Evolutionary conservation across 2,329 filamentous ascomycete genomes (phyloP).

Genomic region (Colletotrichum incanum): DNA sequence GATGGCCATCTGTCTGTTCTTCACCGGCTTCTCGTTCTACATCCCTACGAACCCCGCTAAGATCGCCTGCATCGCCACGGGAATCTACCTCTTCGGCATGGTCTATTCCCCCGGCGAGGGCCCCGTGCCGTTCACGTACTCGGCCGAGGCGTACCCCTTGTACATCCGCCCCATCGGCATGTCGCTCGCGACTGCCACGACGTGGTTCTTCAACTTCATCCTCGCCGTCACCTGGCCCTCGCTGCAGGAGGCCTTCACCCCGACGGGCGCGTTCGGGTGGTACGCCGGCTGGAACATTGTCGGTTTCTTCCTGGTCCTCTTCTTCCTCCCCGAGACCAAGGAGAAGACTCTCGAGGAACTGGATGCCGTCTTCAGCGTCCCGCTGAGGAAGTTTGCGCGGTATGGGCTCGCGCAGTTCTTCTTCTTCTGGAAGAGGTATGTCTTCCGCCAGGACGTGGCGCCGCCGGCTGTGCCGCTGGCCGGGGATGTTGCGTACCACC

Average conservation of each 20-base stretch:
- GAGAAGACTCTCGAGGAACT: slow-evolving; percentile 63
- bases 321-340: slow-evolving; percentile 62
- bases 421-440: slow-evolving; percentile 47
- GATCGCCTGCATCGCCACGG: slow-evolving; percentile 62
- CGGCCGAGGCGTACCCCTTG: slow-evolving; percentile 76
- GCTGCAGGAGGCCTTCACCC: slow-evolving; percentile 60
- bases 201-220: slow-evolving; percentile 63
- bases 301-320: slow-evolving; percentile 60
- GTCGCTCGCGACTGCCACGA: slow-evolving; percentile 70
- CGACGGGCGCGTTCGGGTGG: slow-evolving; percentile 65
- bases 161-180: slow-evolving; percentile 75
- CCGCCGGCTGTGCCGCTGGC: slow-evolving; percentile 39
- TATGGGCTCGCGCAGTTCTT: slow-evolving; percentile 47
- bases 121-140: slow-evolving; percentile 76
- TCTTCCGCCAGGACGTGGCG: slow-evolving; percentile 41
- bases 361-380: slow-evolving; percentile 46
- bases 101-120: slow-evolving; percentile 75
- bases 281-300: slow-evolving; percentile 66
- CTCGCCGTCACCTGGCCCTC: slow-evolving; percentile 64
- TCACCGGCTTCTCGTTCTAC: slow-evolving; percentile 64
- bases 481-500: slow-evolving; percentile 3
- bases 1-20: slow-evolving; percentile 69
- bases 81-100: slow-evolving; percentile 66
- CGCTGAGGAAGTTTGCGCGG: slow-evolving; percentile 13
- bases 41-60: slow-evolving; percentile 56